A percentile compares a stretch with the other conserved stretches of the same genome.
Evolutionary conservation across 163 green algal genomes (phyloP).

Genomic region (Chlorella variabilis): DNA sequence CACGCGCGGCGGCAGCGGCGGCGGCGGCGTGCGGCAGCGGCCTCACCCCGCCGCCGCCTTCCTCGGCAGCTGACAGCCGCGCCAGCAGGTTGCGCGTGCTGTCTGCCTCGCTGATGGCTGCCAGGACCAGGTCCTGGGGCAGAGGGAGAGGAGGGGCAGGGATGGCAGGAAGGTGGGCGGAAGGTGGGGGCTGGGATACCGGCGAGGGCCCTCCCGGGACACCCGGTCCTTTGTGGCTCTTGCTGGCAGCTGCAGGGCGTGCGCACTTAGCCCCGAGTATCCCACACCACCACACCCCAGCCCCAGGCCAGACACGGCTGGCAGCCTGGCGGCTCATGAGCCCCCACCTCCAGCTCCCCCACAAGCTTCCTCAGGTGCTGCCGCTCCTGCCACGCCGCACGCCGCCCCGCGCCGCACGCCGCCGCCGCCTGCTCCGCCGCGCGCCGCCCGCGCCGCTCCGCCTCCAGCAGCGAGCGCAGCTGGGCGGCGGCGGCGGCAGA

Average conservation of each 20-base stretch:
- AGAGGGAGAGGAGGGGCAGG: neutral
- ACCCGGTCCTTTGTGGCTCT: too few species aligned
- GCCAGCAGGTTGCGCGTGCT: neutral
- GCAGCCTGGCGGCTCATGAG: too few species aligned
- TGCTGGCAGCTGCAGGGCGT: too few species aligned
- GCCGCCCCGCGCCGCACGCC: neutral
- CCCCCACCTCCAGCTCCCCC: constrained; percentile 8
- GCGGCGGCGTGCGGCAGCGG: too few species aligned
- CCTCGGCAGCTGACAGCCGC: neutral
- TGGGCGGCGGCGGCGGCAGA: neutral
- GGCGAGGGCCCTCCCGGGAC: too few species aligned
- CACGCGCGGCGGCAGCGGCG: too few species aligned
- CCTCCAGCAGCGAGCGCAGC: neutral
- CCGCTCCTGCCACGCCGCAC: neutral
- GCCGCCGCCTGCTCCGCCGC: neutral
- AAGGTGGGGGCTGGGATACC: neutral
- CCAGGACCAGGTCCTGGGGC: neutral
- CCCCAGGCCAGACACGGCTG: too few species aligned
- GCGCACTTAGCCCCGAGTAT: too few species aligned
- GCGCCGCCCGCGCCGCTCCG: neutral
- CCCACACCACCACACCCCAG: too few species aligned
- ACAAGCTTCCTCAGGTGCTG: neutral
- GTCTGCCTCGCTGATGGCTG: neutral
- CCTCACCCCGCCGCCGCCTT: too few species aligned
- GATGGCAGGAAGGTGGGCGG: neutral